Conservation (phyloP, 495 filamentous ascomycete species). For the Hypoxylon cercidicola region DNA sequence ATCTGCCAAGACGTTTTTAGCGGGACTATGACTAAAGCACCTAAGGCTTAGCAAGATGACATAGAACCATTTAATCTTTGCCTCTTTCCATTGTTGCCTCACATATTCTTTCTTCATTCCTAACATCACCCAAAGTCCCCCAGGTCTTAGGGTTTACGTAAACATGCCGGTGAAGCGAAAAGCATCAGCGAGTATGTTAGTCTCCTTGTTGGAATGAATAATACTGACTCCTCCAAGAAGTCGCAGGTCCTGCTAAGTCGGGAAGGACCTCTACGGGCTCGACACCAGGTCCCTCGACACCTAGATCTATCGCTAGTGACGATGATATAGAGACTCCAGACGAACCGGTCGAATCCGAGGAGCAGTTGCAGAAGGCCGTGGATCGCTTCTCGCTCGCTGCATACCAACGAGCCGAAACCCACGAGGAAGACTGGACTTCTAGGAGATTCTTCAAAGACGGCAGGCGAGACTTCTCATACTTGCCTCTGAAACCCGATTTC, state of each 20-base stretch:
- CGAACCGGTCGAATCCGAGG: conserved; percentile 60
- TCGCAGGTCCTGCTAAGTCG: conserved; percentile 61
- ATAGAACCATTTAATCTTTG: not conserved
- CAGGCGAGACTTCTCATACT: conserved; percentile 77
- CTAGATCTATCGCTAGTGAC: conserved; percentile 73
- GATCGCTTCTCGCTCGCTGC: conserved; percentile 71
- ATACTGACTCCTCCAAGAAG: conserved; percentile 51
- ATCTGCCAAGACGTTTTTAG: too few species aligned
- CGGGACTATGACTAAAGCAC: not conserved
- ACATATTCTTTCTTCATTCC: conserved; percentile 11
- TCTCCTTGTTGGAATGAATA: conserved; percentile 44
- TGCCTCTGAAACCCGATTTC: conserved; percentile 87
- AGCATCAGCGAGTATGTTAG: conserved; percentile 65
- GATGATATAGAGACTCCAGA: conserved; percentile 62
- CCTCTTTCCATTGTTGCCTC: conserved; percentile 11
- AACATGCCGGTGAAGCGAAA: conserved; percentile 84
- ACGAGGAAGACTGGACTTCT: conserved; percentile 57
- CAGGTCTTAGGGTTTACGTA: not conserved
- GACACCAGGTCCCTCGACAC: conserved; percentile 73
- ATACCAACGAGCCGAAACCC: conserved; percentile 51
- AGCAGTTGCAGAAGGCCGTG: conserved; percentile 67
- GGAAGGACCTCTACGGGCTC: conserved; percentile 71
- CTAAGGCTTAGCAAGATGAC: not conserved
- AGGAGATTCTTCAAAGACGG: conserved; percentile 54
- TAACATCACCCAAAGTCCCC: not conserved